Conservation (phyloP, 495 filamentous ascomycete genomes). For the Pseudomonodictys pantanalensis region DNA sequence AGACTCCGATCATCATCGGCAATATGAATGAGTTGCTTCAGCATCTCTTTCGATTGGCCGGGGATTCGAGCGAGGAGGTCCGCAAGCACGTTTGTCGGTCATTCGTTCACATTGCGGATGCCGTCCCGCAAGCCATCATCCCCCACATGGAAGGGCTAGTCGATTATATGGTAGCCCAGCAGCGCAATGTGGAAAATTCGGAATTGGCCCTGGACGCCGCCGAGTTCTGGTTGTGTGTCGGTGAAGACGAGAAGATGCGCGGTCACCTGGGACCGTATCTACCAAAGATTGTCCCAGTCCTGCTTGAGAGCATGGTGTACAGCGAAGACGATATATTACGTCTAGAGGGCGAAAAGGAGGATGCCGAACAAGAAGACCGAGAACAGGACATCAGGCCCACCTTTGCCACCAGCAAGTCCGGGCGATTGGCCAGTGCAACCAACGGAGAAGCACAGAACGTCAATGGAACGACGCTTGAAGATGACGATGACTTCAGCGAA, state of each 20-base stretch:
- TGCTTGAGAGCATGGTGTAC: conserved; percentile 95
- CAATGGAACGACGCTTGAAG: conserved; percentile 35
- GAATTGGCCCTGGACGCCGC: conserved; percentile 92
- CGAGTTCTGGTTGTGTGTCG: conserved; percentile 94
- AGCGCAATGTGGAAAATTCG: conserved; percentile 77
- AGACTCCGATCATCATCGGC: conserved; percentile 69
- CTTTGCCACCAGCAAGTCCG: conserved; percentile 75
- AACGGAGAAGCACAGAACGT: conserved; percentile 55
- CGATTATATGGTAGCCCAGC: conserved; percentile 87
- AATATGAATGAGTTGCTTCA: conserved; percentile 77
- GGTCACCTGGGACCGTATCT: conserved; percentile 71
- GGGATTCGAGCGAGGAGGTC: conserved; percentile 72
- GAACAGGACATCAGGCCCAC: conserved; percentile 89
- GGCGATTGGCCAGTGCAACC: conserved; percentile 47
- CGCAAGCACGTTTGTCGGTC: conserved; percentile 88
- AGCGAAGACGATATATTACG: conserved; percentile 86
- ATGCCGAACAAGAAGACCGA: conserved; percentile 88
- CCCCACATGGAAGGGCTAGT: conserved; percentile 88
- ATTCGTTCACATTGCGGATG: conserved; percentile 88
- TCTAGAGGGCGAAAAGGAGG: conserved; percentile 73
- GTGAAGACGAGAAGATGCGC: conserved; percentile 78
- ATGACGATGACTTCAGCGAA: conserved; percentile 68
- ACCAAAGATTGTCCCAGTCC: conserved; percentile 79
- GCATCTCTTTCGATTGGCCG: conserved; percentile 74
- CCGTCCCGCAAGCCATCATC: conserved; percentile 80